phyloP scores from a whole-genome alignment of 129 eudicot genomes.

The Helichrysum umbraculigerum region DNA sequence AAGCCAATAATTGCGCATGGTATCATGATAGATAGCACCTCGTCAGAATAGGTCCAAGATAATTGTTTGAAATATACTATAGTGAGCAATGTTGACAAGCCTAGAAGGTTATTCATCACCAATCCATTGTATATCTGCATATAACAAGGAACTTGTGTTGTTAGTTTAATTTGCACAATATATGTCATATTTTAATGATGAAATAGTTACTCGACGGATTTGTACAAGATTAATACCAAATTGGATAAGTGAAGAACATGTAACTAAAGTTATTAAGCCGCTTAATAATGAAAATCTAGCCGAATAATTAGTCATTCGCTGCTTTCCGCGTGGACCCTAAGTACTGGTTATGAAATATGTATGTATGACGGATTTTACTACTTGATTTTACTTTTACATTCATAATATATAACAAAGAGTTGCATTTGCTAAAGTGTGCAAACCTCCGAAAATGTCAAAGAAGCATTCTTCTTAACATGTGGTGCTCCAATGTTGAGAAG shows the following conservation, averaged over 20 bases:
- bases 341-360: no score
- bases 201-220: no score
- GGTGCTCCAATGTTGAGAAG: conserved; percentile 23
- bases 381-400: background rate
- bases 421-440: background rate
- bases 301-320: no score
- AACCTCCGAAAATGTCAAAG: conserved; percentile 53
- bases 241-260: no score
- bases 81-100: conserved; percentile 40
- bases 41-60: conserved; percentile 53
- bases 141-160: background rate
- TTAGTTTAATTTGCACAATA: no score
- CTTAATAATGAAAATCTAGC: no score
- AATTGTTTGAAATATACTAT: conserved; percentile 45
- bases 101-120: conserved; percentile 57
- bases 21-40: conserved; percentile 50
- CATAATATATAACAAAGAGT: background rate
- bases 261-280: background rate
- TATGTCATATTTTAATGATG: no score
- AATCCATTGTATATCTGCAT: conserved; percentile 57
- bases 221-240: no score
- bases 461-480: conserved; percentile 31
- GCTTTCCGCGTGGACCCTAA: no score
- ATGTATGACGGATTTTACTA: no score
- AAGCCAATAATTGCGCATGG: conserved; percentile 45